Evolutionary conservation across 1,284 basidiomycete genomes (phyloP).

Genomic region (Puccinia hordei): DNA sequence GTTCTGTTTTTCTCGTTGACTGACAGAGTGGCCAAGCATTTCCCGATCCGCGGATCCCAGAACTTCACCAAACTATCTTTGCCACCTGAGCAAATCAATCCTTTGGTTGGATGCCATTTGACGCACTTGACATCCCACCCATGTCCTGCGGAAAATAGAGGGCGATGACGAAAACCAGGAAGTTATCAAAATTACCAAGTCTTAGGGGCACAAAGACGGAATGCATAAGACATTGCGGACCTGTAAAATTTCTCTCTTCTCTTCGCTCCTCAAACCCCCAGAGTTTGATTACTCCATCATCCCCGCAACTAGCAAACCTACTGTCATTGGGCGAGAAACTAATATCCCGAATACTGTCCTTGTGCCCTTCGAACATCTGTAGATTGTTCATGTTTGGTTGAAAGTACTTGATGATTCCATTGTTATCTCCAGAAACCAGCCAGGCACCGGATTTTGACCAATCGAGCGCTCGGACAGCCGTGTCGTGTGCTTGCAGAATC

Average conservation of each 20-base stretch:
- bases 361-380: conserved; percentile 83
- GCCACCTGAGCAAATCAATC: conserved; percentile 86
- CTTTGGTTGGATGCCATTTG: conserved; percentile 97
- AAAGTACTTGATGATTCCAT: conserved; percentile 95
- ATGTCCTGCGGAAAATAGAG: conserved; percentile 67
- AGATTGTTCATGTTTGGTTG: conserved; percentile 98
- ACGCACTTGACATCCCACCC: conserved; percentile 99
- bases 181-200: background rate
- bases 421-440: conserved; percentile 88
- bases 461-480: conserved; percentile 81
- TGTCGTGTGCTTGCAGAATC: conserved; percentile 88
- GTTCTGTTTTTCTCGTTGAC: conserved; percentile 56
- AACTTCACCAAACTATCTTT: conserved; percentile 99
- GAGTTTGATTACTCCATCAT: conserved; percentile 88
- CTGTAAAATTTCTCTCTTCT: conserved; percentile 82
- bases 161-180: background rate
- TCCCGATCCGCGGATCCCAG: conserved; percentile 92
- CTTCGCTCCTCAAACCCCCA: conserved; percentile 92
- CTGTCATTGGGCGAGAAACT: conserved; percentile 89
- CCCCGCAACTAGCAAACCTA: conserved; percentile 88
- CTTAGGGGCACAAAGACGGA: background rate
- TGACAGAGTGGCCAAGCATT: conserved; percentile 80
- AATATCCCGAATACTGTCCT: conserved; percentile 74
- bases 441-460: conserved; percentile 90
- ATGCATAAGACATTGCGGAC: conserved; percentile 61